Evolutionary conservation across 2,329 filamentous ascomycete genomes (phyloP).

Genomic region (Colletotrichum sp.): DNA sequence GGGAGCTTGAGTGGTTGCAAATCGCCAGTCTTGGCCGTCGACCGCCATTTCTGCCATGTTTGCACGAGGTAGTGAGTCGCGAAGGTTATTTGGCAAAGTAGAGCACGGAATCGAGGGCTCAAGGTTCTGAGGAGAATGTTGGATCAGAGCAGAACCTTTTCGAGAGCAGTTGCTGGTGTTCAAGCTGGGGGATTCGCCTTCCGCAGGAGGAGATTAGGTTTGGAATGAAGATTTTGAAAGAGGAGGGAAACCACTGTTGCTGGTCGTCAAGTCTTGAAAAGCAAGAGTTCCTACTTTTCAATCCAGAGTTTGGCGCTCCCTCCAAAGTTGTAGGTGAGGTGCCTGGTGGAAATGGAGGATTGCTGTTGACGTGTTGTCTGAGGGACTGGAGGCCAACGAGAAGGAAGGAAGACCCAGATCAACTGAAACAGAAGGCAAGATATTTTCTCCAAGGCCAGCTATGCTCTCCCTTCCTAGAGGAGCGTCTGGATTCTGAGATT

Average conservation of each 20-base stretch:
- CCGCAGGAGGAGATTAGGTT: not conserved
- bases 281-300: not conserved
- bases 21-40: not conserved
- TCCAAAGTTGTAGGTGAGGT: not conserved
- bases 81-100: not conserved
- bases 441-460: not conserved
- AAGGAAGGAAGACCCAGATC: not conserved
- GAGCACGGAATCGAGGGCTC: not conserved
- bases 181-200: not conserved
- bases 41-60: not conserved
- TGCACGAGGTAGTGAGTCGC: not conserved
- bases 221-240: not conserved
- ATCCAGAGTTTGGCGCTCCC: not conserved
- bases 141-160: not conserved
- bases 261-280: not conserved
- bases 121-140: not conserved
- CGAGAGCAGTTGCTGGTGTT: not conserved
- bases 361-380: not conserved
- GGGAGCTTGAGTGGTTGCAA: not conserved
- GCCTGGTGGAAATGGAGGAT: not conserved
- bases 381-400: not conserved
- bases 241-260: not conserved
- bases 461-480: not conserved
- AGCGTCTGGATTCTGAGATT: not conserved
- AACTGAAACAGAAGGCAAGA: not conserved